A percentile compares a stretch with the other conserved stretches of the same genome.
Conservation (phyloP, 2,329 filamentous ascomycete species). For the Fusarium bulbicola region DNA sequence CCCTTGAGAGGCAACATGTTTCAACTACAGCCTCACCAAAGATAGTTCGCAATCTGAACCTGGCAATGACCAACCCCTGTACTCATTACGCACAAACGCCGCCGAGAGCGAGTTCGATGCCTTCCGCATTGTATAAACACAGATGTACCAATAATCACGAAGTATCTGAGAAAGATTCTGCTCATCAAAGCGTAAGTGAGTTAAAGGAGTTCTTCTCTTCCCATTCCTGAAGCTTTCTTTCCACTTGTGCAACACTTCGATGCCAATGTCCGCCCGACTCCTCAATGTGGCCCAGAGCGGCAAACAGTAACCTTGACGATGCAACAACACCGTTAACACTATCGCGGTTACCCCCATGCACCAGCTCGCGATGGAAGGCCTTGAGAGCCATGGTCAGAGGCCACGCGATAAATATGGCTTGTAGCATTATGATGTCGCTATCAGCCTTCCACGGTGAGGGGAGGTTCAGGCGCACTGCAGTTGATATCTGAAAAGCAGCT, state of each 20-base stretch:
- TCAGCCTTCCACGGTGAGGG: accelerated
- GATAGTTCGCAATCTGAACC: too few species aligned
- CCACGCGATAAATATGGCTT: not conserved
- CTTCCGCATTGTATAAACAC: too few species aligned
- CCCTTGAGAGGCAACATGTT: too few species aligned
- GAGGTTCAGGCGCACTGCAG: not conserved
- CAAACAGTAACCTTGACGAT: accelerated
- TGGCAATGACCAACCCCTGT: too few species aligned
- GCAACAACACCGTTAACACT: not conserved
- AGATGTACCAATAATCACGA: too few species aligned
- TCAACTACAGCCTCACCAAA: too few species aligned
- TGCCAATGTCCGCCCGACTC: not conserved
- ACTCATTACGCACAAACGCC: too few species aligned
- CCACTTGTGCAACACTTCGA: not conserved
- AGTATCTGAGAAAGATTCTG: too few species aligned
- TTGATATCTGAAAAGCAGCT: not conserved
- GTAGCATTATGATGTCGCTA: accelerated
- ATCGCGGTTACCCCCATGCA: accelerated
- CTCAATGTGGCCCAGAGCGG: not conserved
- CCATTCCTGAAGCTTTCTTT: not conserved
- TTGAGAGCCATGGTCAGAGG: not conserved
- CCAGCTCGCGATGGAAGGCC: accelerated
- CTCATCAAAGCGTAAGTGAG: not conserved
- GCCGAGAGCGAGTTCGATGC: too few species aligned
- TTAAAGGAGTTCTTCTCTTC: not conserved